phyloP scores from a whole-genome alignment of 805 yeast species.

The Wickerhamomyces bisporus region DNA sequence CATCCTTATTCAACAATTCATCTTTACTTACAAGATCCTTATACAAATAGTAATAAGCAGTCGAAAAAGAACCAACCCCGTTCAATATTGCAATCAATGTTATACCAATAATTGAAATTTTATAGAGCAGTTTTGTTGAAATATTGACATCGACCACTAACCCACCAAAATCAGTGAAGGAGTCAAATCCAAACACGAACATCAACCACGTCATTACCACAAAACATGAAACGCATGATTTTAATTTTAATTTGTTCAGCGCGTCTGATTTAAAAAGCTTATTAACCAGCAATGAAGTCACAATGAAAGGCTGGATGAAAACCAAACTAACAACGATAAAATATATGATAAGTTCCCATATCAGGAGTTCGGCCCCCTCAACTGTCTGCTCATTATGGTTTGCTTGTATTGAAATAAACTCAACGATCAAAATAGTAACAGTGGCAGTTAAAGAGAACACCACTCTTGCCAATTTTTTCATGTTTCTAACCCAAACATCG shows the following conservation, averaged over 20 bases:
- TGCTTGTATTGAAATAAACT: not conserved
- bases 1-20: conserved; percentile 1
- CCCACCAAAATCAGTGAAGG: conserved; percentile 16
- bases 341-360: not conserved
- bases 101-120: conserved; percentile 22
- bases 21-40: conserved; percentile 5
- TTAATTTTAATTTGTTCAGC: conserved; percentile 7
- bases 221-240: conserved; percentile 2
- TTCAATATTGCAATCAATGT: conserved; percentile 22
- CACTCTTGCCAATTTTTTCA: not conserved
- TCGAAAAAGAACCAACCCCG: conserved; percentile 25
- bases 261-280: conserved; percentile 13
- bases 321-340: conserved; percentile 9
- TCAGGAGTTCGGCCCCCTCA: not conserved
- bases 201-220: conserved; percentile 14
- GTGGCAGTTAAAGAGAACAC: not conserved
- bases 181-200: conserved; percentile 16
- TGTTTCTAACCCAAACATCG: not conserved
- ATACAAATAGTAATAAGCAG: conserved; percentile 21
- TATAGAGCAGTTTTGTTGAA: conserved; percentile 13
- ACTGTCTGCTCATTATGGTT: not conserved
- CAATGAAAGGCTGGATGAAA: conserved; percentile 17
- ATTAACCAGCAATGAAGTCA: conserved; percentile 13
- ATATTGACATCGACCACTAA: conserved; percentile 8
- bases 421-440: not conserved